Base-by-base conservation (phyloP, 2,329 filamentous ascomycete genomes). In the Fusarium globosum region DNA sequence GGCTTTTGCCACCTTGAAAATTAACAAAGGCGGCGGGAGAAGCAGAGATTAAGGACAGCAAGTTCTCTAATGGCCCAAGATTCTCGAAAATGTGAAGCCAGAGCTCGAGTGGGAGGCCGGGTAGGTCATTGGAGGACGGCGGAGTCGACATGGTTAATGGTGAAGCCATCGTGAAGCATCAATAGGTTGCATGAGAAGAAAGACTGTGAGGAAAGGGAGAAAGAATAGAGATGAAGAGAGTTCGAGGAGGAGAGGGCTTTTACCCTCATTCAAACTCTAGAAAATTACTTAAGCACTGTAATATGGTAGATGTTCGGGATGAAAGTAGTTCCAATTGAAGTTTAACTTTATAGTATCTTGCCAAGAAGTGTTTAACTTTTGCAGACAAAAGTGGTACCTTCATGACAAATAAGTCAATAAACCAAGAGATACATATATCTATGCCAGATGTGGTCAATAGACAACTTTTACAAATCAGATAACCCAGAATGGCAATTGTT, bases 381-480 rank as follows among this genome's bases (percentile, higher is more conserved):
- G 0, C 9, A 0, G 9, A 15, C 0, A 48, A 14, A 21, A 9
- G 8, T 10, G 12, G 2, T 26, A 20, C 4, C 18, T 20, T 1
- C 0, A 12, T 20, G 11, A 26, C 0, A 0, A 18, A 26, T 20
- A 26, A 20, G 12, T 10, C 12, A 28, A 28, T 20, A 20, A 26
- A 26, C 11, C 2, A 46, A 28, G 4, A 7, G 4, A 20, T 4
- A 13, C 12, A 14, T 21, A 28, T 8, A 7, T 28, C 21, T 20
- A 28, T 21, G 6, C 6, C 13, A 28, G 18, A 26, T 26, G 23
- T 26, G 23, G 23, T 26, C 6, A 26, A 26, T 26, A 26, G 23
- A 26, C 23, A 26, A 26, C 23, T 26, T 26, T 26, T 26, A 26
- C 23, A 26, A 26, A 26, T 26, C 23, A 6, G 23, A 26, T 26